Evolutionary conservation across 1,284 basidiomycete species (phyloP), one percentile per base, ranked within the genome.

Genomic region (Ganoderma leucocontextum): DNA sequence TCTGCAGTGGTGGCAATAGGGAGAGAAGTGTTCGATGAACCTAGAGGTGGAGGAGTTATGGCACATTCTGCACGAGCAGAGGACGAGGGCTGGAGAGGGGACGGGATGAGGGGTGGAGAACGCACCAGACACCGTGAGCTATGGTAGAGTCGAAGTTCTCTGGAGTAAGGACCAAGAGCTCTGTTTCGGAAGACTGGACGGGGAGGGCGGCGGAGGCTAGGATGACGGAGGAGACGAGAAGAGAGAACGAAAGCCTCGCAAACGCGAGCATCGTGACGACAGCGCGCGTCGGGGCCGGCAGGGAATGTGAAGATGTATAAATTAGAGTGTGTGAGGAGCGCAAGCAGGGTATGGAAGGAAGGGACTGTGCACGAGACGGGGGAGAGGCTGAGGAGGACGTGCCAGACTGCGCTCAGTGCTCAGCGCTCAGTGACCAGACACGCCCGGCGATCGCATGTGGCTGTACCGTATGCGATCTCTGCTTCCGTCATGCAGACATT

Each of bases 1-100:
- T 52, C 84, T 85, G 80, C 95, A 96, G 76, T 96, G 94, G n/a
- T 78, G 77, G 77, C 95, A 96, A 73, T 89, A 92, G 0, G 95
- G 95, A 1, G 91, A 93, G 79, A 87, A 94, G 78, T 90, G 88
- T 74, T 94, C 92, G 64, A 94, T 81, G 72, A 94, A 88, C 87
- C 87, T 86, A 66, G 9, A 36, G 9, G 38, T 36, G 15, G 42
- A 22, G 35, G 49, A 36, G 42, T 36, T 57, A 61, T 60, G 49
- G 15, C 7, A 47, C 42, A 42, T 13, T 62, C 35, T 5, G 5
- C 8, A 38, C 35, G 57, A 38, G 22, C 2, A 13, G 12, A 42
- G 15, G 13, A 15, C 22, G 22, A 8, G 29, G 2, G 39, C 22
- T 12, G 59, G 15, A 15, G 39, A 39, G 3, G 10, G 39, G 25